Base-by-base conservation (phyloP, 192 early-diverging fungal genomes). In the Lobosporangium transversale region DNA sequence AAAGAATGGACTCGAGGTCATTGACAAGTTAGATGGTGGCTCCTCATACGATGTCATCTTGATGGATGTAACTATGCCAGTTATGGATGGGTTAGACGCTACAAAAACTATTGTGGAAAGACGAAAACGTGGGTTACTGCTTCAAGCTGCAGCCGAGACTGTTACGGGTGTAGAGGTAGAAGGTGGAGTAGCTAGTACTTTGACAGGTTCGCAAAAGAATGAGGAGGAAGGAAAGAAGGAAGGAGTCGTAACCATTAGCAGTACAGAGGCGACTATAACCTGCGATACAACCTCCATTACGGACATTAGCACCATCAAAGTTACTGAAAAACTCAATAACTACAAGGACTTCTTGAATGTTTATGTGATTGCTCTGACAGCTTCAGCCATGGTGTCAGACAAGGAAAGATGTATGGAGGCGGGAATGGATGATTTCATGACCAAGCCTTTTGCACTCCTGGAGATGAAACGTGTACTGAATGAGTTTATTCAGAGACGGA, bases 401-500 rank as follows among this genome's bases (percentile, higher is more conserved):
- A 81, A 84, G 36, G 76, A 85, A 27, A 82, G 79, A 1, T 87
- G 85, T 48, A 83, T 84, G 52, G 81, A 83, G 20, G 85, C 85
- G 1, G 85, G 85, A 2, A 84, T 87, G 85, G 83, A 87, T 31
- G 85, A 84, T 30, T 87, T 81, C 33, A 84, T 87, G 45, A 79
- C 73, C 21, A 87, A 87, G 35, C 85, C 85, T 0, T 84, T 86
- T 53, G 83, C 75, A 2, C 59, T 81, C 54, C 37, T 79, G 57
- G 85, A 86, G 35, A 84, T 86, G 85, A 81, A 81, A 40, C 64
- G 73, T 2, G 73, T 55, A 33, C 20, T 76, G 33, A 67, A 50
- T 26, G 73, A 67, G 24, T 76, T 35, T 18, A 62, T 67, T 2
- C 23, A 14, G 15, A 53, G 40, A 15, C 42, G 53, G 58, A 36